phyloP scores from a whole-genome alignment of 371 early-diverging fungal species.

The Syncephalastrum contaminatum region DNA sequence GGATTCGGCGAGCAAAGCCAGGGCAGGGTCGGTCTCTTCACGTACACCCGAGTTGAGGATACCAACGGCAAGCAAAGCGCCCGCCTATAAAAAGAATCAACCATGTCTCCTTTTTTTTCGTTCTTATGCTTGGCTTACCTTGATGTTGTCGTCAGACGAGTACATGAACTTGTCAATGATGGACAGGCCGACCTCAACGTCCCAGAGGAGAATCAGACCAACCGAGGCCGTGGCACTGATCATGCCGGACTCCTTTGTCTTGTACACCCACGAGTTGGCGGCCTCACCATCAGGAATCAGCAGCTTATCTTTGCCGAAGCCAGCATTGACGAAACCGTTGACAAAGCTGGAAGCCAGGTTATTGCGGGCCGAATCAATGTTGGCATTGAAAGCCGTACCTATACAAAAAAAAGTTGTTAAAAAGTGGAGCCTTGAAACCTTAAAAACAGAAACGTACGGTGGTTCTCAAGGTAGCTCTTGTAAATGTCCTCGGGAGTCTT shows the following conservation, averaged over 20 bases:
- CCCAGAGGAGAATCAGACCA: slow-evolving; percentile 92
- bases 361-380: slow-evolving; percentile 91
- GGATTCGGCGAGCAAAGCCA: slow-evolving; percentile 88
- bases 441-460: slow-evolving; percentile 42
- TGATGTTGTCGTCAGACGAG: slow-evolving; percentile 84
- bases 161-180: slow-evolving; percentile 94
- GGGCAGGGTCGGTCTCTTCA: slow-evolving; percentile 91
- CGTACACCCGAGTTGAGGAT: slow-evolving; percentile 87
- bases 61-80: slow-evolving; percentile 93
- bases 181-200: slow-evolving; percentile 86
- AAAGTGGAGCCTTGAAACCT: neutral
- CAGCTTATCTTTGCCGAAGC: slow-evolving; percentile 93
- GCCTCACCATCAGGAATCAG: slow-evolving; percentile 79
- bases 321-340: slow-evolving; percentile 97
- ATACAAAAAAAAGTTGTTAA: slow-evolving; percentile 1
- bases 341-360: slow-evolving; percentile 96
- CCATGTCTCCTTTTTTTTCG: neutral
- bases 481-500: slow-evolving; percentile 98
- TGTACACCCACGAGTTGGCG: slow-evolving; percentile 86
- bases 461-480: slow-evolving; percentile 93
- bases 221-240: slow-evolving; percentile 93
- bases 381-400: slow-evolving; percentile 61
- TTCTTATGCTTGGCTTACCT: slow-evolving; percentile 38
- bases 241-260: slow-evolving; percentile 97
- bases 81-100: slow-evolving; percentile 58